A percentile compares a stretch with the other conserved stretches of the same genome.
These are phyloP conservation scores for Lactarius sanguifluus DNA, from an alignment of 768 basidiomycete genomes.

Conservation along the genomic window DNA sequence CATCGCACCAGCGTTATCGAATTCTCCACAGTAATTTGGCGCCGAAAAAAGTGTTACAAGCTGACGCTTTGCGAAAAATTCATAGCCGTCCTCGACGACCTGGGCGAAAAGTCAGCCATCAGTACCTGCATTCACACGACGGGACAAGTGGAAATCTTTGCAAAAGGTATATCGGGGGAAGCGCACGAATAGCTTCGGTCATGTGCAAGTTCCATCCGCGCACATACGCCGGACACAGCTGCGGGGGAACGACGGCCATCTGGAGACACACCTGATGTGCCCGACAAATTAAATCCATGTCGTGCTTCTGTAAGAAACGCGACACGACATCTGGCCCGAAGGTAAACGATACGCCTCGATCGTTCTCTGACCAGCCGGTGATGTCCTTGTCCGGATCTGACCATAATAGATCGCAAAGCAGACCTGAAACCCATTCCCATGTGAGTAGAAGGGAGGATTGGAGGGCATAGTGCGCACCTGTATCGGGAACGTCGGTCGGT, in stretches of 20 bases:
- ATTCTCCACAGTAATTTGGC: slow-evolving; percentile 94
- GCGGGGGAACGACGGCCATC: slow-evolving; percentile 17
- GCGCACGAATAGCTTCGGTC: background rate
- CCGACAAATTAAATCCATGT: slow-evolving; percentile 98
- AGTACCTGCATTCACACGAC: background rate
- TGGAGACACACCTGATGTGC: slow-evolving; percentile 82
- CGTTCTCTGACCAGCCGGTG: slow-evolving; percentile 99
- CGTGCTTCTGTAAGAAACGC: slow-evolving; percentile 97
- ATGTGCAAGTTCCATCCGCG: slow-evolving; percentile 6
- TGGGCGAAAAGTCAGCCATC: slow-evolving; percentile 35
- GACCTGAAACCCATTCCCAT: slow-evolving; percentile 48
- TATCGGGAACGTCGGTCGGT: slow-evolving; percentile 98
- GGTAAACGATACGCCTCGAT: slow-evolving; percentile 97
- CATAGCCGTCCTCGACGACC: slow-evolving; percentile 99
- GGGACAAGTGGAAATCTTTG: slow-evolving; percentile 1
- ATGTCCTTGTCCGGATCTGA: slow-evolving; percentile 99
- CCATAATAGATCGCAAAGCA: slow-evolving; percentile 96
- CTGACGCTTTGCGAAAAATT: slow-evolving; percentile 98
- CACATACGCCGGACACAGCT: background rate
- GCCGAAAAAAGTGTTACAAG: slow-evolving; percentile 96
- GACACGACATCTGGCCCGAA: slow-evolving; percentile 98
- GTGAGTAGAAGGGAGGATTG: slow-evolving; percentile 6
- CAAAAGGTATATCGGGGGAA: background rate
- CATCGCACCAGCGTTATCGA: slow-evolving; percentile 99
- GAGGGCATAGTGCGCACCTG: slow-evolving; percentile 54